Evolutionary conservation across 352 stramenopile species (phyloP), one percentile per base, ranked within the genome.

Genomic region (Globisporangium uncinulatum): DNA sequence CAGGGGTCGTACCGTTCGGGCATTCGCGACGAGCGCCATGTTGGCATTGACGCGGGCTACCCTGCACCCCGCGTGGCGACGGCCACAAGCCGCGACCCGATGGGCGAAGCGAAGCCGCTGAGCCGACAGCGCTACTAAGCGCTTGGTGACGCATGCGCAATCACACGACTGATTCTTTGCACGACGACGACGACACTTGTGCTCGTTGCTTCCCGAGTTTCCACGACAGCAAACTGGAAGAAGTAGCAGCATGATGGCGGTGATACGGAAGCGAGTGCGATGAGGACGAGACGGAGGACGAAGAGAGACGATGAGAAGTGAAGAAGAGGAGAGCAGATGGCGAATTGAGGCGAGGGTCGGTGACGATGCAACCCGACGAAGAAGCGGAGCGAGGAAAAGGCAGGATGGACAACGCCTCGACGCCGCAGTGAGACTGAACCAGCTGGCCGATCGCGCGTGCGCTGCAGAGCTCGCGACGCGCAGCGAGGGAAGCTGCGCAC

Each of bases 71-170:
- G 79, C 43, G 79, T 87, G 44, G 72, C 76, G n/a, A 85, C 79
- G 34, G 74, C 73, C 20, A 65, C 71, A n/a, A 88, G 74, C 56
- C 79, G 70, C 51, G 73, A 87, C 24, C 71, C 65, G 39, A 54
- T 84, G 19, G 74, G 73, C 43, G 80, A 91, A 45, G 73, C 78
- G 7, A 91, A 89, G 63, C 74, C 76, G 50, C 66, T 88, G 60
- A 89, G 76, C 66, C 78, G 80, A 69, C 80, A 91, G 71, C 80
- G 80, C 66, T 91, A 91, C 66, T 91, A 72, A 82, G 20, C 21
- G 10, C 42, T 11, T 37, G 21, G 20, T 15, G 17, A 2, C 14
- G 14, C 13, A 57, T 51, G 56, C 48, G 36, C 20, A 1, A 17
- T 37, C 32, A 20, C 42, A 21, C 44, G 41, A 34, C 51, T 17